Base-by-base conservation (phyloP, 208 protist species). In the Acanthamoeba lugdunensis region DNA sequence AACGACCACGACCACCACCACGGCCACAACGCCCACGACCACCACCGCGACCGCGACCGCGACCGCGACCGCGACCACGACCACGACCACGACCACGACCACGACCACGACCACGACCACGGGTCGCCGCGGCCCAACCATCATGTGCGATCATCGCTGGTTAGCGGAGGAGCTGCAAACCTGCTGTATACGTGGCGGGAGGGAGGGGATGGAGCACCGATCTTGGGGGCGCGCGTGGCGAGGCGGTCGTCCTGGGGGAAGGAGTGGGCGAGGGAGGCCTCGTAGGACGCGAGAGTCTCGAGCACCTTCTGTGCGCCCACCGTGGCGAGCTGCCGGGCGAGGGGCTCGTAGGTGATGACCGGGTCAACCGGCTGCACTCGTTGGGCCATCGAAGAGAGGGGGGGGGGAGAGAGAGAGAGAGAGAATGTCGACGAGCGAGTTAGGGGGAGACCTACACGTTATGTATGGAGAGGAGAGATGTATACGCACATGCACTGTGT, bases 321-420 rank as follows among this genome's bases (percentile, higher is more conserved):
- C 18, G 48, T 25, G 9, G 82, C 82, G 13, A 90, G 54, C 30
- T 90, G 28, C 5, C 28, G 50, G 7, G 82, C 25, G 11, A 90
- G 82, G 7, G n/a, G 28, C 56, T 41, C 58, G 23, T 90, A 90
- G 4, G 48, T 69, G 48, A 41, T 90, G 5, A 71, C 30, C 30
- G 82, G 82, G 45, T 90, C 82, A 3, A 90, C 56, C 9, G 58
- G 25, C 82, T 90, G 45, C 67, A 75, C 67, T 7, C 30, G 67
- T 75, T n/a, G n/a, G n/a, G n/a, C n/a, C n/a, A n/a, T n/a, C n/a
- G n/a, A n/a, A n/a, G n/a, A n/a, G n/a, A n/a, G n/a, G n/a, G n/a
- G n/a, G n/a, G n/a, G n/a, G n/a, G n/a, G n/a, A n/a, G n/a, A n/a
- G n/a, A n/a, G n/a, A n/a, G n/a, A n/a, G n/a, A n/a, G n/a, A n/a